Percentiles rank a stretch among this genome's conserved stretches.
These are phyloP conservation scores for Globisporangium abappressorium DNA, from an alignment of 352 stramenopile species.

Conservation along the genomic window DNA sequence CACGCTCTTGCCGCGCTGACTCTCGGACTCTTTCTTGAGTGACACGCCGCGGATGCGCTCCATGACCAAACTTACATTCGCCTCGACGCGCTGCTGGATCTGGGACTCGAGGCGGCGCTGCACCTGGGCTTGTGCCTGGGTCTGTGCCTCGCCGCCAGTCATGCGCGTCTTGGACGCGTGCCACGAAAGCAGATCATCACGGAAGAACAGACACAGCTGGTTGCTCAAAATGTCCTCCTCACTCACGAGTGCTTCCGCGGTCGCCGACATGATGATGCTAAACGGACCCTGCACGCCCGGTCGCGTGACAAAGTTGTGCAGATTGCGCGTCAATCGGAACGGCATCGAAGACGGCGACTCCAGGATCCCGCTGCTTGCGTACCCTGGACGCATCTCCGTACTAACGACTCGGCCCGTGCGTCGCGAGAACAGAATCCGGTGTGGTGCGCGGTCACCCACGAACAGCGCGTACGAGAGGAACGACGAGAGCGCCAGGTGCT, in stretches of 20 bases:
- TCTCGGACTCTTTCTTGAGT: slow-evolving; percentile 70
- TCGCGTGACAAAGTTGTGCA: slow-evolving; percentile 86
- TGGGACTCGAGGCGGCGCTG: slow-evolving; percentile 73
- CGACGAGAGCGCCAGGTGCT: slow-evolving; percentile 80
- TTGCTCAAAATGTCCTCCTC: slow-evolving; percentile 84
- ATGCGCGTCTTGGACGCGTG: slow-evolving; percentile 84
- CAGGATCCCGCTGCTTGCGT: slow-evolving; percentile 79
- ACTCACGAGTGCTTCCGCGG: slow-evolving; percentile 77
- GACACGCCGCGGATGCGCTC: slow-evolving; percentile 77
- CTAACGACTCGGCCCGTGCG: slow-evolving; percentile 80
- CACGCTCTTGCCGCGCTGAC: slow-evolving; percentile 68
- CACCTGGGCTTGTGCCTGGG: slow-evolving; percentile 24
- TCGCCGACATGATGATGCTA: slow-evolving; percentile 77
- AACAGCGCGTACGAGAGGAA: slow-evolving; percentile 86
- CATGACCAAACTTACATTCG: slow-evolving; percentile 82
- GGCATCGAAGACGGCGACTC: slow-evolving; percentile 82
- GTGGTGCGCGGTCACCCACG: slow-evolving; percentile 80
- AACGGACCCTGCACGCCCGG: slow-evolving; percentile 84
- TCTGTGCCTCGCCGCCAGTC: slow-evolving; percentile 19
- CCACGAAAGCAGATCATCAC: slow-evolving; percentile 86
- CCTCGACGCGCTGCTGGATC: slow-evolving; percentile 82
- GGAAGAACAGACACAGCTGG: slow-evolving; percentile 87
- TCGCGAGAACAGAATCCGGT: slow-evolving; percentile 80
- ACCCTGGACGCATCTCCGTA: slow-evolving; percentile 80
- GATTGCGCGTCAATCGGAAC: slow-evolving; percentile 87